phyloP scores from a whole-genome alignment of 495 filamentous ascomycete species.

The Penicillium lagena region DNA sequence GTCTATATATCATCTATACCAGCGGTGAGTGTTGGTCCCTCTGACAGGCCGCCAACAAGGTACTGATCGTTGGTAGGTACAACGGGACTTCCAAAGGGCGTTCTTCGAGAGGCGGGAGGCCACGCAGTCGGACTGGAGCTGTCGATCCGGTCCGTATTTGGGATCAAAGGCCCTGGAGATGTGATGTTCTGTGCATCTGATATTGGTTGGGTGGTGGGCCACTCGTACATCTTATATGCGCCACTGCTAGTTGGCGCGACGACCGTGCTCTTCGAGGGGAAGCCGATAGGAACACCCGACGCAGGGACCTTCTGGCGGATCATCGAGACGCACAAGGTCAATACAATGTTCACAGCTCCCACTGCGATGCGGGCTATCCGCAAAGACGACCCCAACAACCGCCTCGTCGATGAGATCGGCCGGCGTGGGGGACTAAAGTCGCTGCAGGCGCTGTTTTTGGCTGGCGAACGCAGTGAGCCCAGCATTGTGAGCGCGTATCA shows the following conservation, averaged over 20 bases:
- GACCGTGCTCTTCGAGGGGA: constrained; percentile 86
- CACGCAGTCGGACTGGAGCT: constrained; percentile 82
- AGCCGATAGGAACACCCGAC: constrained; percentile 84
- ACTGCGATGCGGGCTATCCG: constrained; percentile 83
- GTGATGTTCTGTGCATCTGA: constrained; percentile 82
- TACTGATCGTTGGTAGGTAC: constrained; percentile 45
- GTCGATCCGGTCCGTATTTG: constrained; percentile 72
- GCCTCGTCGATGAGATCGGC: constrained; percentile 53
- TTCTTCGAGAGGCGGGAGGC: constrained; percentile 75
- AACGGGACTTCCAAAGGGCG: constrained; percentile 84
- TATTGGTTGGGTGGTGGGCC: constrained; percentile 81
- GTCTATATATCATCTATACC: constrained; percentile 88
- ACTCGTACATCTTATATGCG: constrained; percentile 80
- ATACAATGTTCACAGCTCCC: constrained; percentile 77
- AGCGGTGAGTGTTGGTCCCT: constrained; percentile 33
- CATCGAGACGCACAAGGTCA: constrained; percentile 77
- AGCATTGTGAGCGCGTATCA: constrained; percentile 77
- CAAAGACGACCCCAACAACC: constrained; percentile 73
- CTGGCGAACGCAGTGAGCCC: constrained; percentile 85
- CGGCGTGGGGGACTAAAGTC: constrained; percentile 58
- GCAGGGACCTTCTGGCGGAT: constrained; percentile 85
- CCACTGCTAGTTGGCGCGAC: constrained; percentile 79
- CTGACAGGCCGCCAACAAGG: neutral
- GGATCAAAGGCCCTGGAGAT: constrained; percentile 71
- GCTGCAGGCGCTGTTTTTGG: constrained; percentile 72